Base-by-base conservation (phyloP, 192 early-diverging fungal genomes). In the Funneliformis geosporum region DNA sequence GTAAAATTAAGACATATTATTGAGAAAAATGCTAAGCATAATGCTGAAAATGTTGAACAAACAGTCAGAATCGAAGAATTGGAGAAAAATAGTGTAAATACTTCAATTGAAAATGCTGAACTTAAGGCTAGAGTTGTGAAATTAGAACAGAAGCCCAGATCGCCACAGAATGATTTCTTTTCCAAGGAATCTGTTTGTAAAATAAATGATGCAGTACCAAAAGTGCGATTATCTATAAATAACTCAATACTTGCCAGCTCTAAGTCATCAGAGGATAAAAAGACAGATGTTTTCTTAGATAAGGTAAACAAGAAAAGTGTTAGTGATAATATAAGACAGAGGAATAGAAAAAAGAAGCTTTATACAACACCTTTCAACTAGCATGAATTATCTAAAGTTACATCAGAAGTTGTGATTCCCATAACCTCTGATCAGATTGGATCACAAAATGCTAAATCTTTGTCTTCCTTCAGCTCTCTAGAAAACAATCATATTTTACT, bases 201-300 rank as follows among this genome's bases (percentile, higher is more conserved):
- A 11, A 11, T 10, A 33, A 33, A 33, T 47, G 46, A 11, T 47
- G 10, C 0, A 2, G 0, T 12, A 33, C 2, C 4, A 69, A 4
- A 69, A 43, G 40, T 43, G 14, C 23, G 55, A 7, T 33, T 74
- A 60, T 74, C 72, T 33, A 50, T 74, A 39, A 6, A 74, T 28
- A 74, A 55, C 2, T 50, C 14, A 0, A 0, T 16, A 50, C 0
- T 12, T 18, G 47, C 12, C 47, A 50, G 47, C 14, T 50, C 47
- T 60, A 74, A 74, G 55, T 39, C 72, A 59, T 59, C 40, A 60
- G 72, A 74, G 28, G 72, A 74, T 60, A 74, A 47, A 74, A 47
- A 74, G 72, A 59, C 55, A 6, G 68, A 46, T 70, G 12, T 8
- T 70, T 46, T 44, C 21, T 44, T 70, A 42, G 42, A 74, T 42